A percentile compares a stretch with the other conserved stretches of the same genome.
phyloP scores from a whole-genome alignment of 108 stramenopile species.

The Fistulifera pelliculosa region DNA sequence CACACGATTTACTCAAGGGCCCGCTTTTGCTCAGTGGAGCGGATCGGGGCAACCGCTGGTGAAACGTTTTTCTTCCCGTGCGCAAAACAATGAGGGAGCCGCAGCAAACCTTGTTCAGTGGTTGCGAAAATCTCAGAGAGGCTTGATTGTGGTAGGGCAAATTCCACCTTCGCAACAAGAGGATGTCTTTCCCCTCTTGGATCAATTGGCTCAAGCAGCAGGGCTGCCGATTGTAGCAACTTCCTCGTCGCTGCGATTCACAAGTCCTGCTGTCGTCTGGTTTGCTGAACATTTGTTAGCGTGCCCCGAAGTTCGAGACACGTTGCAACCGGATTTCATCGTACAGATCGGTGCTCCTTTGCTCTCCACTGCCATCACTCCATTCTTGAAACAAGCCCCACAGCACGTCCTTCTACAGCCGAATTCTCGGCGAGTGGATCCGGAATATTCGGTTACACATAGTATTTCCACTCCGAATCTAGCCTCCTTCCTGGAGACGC shows the following conservation, averaged over 20 bases:
- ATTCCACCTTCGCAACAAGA: conserved; percentile 20
- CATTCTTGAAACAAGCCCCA: conserved; percentile 29
- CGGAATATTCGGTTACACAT: conserved; percentile 60
- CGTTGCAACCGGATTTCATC: conserved; percentile 75
- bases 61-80: conserved; percentile 2
- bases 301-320: conserved; percentile 39
- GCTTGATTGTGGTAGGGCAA: conserved; percentile 76
- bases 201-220: conserved; percentile 47
- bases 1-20: conserved; percentile 61
- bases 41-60: conserved; percentile 22
- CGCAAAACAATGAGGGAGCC: conserved; percentile 10
- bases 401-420: conserved; percentile 62
- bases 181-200: conserved; percentile 16
- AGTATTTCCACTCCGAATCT: conserved; percentile 40
- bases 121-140: conserved; percentile 51
- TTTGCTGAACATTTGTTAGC: conserved; percentile 79
- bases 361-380: conserved; percentile 66
- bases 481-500: conserved; percentile 26
- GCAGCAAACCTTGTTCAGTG: conserved; percentile 34
- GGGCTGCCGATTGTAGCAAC: conserved; percentile 75
- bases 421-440: conserved; percentile 49
- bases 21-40: conserved; percentile 64
- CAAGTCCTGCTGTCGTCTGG: conserved; percentile 45
- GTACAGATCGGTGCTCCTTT: conserved; percentile 82
- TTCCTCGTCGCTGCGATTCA: conserved; percentile 45